Evolutionary conservation across 2,329 filamentous ascomycete genomes (phyloP).

Genomic region (Eutypa lata): DNA sequence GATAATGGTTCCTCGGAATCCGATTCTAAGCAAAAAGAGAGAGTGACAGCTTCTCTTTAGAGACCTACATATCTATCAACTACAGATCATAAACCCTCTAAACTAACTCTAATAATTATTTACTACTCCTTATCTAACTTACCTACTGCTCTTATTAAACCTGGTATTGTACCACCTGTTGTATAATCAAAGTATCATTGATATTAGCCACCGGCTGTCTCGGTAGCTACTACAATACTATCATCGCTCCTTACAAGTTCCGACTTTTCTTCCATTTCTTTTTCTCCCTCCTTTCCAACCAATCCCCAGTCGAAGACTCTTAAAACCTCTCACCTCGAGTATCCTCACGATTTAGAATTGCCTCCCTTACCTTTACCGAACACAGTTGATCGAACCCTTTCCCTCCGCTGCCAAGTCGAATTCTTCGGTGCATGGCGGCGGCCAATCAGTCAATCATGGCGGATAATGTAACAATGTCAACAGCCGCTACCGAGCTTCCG

Average conservation of each 20-base stretch:
- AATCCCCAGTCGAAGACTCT: too few species aligned
- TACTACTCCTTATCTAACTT: too few species aligned
- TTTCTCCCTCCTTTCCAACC: too few species aligned
- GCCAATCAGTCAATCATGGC: slow-evolving; percentile 28
- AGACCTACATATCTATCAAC: too few species aligned
- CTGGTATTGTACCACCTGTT: too few species aligned
- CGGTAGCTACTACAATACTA: neutral
- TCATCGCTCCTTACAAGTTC: neutral
- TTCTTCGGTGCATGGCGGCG: slow-evolving; percentile 1
- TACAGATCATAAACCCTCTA: too few species aligned
- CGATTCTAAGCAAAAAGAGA: neutral
- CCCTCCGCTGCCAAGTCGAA: neutral
- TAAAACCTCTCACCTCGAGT: too few species aligned
- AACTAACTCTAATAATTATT: too few species aligned
- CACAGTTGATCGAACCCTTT: neutral
- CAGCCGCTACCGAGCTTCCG: slow-evolving; percentile 62
- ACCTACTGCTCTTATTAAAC: too few species aligned
- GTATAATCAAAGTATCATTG: too few species aligned
- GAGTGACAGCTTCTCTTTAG: too few species aligned
- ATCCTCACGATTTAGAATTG: neutral
- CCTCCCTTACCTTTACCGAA: neutral
- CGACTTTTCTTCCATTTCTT: too few species aligned
- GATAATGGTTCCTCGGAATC: neutral
- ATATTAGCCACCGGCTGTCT: neutral
- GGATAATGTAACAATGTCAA: slow-evolving; percentile 43